Evolutionary conservation across 306 rosid genomes (phyloP).

Genomic region (Inga leiocalycina): DNA sequence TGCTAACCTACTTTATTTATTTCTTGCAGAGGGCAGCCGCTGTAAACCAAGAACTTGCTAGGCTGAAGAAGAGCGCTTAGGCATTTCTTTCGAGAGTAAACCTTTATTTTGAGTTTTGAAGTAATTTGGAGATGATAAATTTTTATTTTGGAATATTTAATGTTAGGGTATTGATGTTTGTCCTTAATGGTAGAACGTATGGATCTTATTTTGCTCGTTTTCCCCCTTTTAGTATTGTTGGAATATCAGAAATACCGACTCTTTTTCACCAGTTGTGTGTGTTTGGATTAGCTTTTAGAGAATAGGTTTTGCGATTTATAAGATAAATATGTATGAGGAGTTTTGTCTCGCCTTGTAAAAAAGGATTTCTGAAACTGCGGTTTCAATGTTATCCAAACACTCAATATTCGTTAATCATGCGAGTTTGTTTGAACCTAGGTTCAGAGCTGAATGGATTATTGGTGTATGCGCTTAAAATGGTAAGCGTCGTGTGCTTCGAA

Average conservation of each 20-base stretch:
- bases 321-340: no score
- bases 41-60: slow-evolving; percentile 85
- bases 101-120: slow-evolving; percentile 12
- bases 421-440: no score
- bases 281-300: no score
- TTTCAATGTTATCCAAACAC: no score
- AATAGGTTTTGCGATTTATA: no score
- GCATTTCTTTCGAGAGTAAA: neutral
- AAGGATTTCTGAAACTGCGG: no score
- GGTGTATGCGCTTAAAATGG: no score
- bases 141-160: slow-evolving; percentile 21
- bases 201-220: neutral
- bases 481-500: no score
- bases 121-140: slow-evolving; percentile 6
- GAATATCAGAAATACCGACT: neutral
- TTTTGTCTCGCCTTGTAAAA: no score
- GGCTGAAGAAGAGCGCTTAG: slow-evolving; percentile 71
- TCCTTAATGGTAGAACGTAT: neutral
- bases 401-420: no score
- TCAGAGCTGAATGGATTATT: no score
- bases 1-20: neutral
- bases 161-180: slow-evolving; percentile 11
- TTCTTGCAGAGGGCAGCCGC: slow-evolving; percentile 77
- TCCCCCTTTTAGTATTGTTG: neutral
- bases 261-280: neutral